A percentile compares a stretch with the other conserved stretches of the same genome.
These are phyloP conservation scores for Phylloporus sp. DNA, from an alignment of 768 basidiomycete genomes.

Conservation along the genomic window DNA sequence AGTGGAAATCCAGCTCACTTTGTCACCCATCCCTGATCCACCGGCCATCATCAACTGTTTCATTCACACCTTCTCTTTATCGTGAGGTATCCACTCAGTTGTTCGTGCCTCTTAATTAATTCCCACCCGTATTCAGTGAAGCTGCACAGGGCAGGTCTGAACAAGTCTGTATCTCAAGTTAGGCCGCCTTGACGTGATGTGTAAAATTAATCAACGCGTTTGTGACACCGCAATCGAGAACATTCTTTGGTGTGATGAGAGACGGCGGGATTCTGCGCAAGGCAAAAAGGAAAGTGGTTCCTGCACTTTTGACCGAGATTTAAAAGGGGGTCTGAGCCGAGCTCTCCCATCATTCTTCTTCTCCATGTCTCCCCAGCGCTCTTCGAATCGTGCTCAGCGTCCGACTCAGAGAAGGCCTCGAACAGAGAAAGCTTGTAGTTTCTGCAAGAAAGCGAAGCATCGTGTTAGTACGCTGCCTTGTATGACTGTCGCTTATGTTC, in stretches of 20 bases:
- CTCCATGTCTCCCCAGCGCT: conserved; percentile 11
- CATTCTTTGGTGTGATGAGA: conserved; percentile 8
- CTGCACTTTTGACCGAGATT: conserved; percentile 11
- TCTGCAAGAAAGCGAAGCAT: conserved; percentile 16
- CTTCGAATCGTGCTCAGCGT: conserved; percentile 5
- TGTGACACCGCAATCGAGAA: conserved; percentile 10
- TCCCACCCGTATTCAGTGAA: conserved; percentile 16
- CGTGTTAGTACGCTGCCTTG: conserved; percentile 14
- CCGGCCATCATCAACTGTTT: conserved; percentile 21
- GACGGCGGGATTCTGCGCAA: conserved; percentile 9
- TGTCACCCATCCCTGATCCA: conserved; percentile 28
- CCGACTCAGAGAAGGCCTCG: conserved; percentile 15
- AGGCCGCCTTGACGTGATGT: conserved; percentile 6
- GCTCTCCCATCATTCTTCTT: conserved; percentile 10
- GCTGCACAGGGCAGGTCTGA: conserved; percentile 7
- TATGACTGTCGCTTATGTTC: not conserved
- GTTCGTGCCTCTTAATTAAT: conserved; percentile 27
- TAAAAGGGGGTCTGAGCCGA: conserved; percentile 11
- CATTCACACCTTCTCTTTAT: conserved; percentile 31
- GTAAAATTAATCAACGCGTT: conserved; percentile 13
- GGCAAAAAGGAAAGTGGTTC: conserved; percentile 3
- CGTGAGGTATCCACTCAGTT: conserved; percentile 27
- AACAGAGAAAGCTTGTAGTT: conserved; percentile 11
- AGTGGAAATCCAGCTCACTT: conserved; percentile 18
- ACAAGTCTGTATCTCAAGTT: conserved; percentile 14